Percentiles rank a stretch among this genome's conserved stretches.
phyloP scores from a whole-genome alignment of 441 rosid genomes.

The Sinapis alba region DNA sequence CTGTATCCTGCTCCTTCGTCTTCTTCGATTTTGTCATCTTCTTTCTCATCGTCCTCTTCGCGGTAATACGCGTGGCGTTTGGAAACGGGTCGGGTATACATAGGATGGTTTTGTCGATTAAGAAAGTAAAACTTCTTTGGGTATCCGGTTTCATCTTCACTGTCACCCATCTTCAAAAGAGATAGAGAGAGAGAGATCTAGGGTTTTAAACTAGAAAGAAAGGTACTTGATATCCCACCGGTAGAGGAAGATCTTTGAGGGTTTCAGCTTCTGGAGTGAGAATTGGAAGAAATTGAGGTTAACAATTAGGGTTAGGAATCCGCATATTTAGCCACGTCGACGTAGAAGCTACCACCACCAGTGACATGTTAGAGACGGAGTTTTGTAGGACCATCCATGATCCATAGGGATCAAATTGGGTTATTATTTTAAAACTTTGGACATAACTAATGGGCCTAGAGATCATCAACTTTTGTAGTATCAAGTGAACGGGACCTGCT shows the following conservation, averaged over 20 bases:
- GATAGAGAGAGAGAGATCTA: constrained; percentile 12
- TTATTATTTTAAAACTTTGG: too few species aligned
- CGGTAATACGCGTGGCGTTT: constrained; percentile 41
- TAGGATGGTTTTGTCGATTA: constrained; percentile 63
- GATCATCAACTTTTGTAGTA: too few species aligned
- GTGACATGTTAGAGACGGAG: constrained; percentile 26
- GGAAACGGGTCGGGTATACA: constrained; percentile 34
- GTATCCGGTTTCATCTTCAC: constrained; percentile 75
- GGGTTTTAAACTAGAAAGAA: constrained; percentile 1
- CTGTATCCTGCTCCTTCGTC: constrained; percentile 38
- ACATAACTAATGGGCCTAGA: too few species aligned
- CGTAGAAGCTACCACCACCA: constrained; percentile 35
- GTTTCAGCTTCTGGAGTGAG: constrained; percentile 4
- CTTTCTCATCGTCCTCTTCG: constrained; percentile 40
- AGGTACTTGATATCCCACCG: constrained; percentile 6
- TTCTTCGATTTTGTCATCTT: background rate
- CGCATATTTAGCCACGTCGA: constrained; percentile 31
- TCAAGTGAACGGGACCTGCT: too few species aligned
- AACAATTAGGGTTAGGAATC: constrained; percentile 24
- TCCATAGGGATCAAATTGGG: background rate
- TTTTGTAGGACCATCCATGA: constrained; percentile 21
- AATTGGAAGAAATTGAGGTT: background rate
- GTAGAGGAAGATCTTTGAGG: background rate
- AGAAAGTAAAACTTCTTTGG: constrained; percentile 57
- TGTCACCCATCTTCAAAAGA: constrained; percentile 55